These are phyloP conservation scores for Mycena capillaripes DNA, from an alignment of 768 basidiomycete species.

Conservation along the genomic window DNA sequence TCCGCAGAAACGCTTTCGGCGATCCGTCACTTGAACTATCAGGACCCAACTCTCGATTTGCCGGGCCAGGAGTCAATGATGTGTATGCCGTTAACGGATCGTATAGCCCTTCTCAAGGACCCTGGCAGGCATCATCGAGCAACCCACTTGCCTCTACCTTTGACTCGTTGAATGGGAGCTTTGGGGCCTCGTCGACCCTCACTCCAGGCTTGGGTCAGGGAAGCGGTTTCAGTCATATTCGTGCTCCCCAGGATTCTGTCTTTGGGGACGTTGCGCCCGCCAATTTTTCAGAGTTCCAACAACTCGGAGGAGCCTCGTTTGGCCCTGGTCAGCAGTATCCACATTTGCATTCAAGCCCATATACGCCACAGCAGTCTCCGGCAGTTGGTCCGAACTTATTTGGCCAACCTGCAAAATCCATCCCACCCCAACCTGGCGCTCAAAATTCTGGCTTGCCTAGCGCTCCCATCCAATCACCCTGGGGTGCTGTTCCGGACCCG, in stretches of 20 bases:
- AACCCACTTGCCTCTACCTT: conserved; percentile 33
- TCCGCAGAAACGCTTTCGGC: conserved; percentile 54
- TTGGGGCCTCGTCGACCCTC: conserved; percentile 23
- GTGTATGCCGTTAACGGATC: conserved; percentile 52
- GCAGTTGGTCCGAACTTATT: conserved; percentile 21
- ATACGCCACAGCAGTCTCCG: conserved; percentile 24
- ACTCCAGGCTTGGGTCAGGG: conserved; percentile 22
- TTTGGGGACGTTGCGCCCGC: conserved; percentile 19
- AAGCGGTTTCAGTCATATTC: conserved; percentile 27
- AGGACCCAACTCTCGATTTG: conserved; percentile 35
- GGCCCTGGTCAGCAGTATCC: conserved; percentile 36
- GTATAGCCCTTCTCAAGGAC: conserved; percentile 50
- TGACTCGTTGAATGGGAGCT: conserved; percentile 30
- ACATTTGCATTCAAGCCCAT: conserved; percentile 31
- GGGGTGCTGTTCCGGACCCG: conserved; percentile 49
- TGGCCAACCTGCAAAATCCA: conserved; percentile 34
- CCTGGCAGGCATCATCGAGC: conserved; percentile 51
- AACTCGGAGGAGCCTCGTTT: conserved; percentile 18
- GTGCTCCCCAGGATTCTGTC: conserved; percentile 19
- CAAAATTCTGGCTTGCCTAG: conserved; percentile 34
- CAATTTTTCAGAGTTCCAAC: conserved; percentile 26
- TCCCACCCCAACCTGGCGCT: conserved; percentile 33
- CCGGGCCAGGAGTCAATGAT: conserved; percentile 28
- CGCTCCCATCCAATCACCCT: conserved; percentile 50
- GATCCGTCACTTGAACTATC: conserved; percentile 57